Evolutionary conservation across 345 rosid genomes (phyloP).

Genomic region (Aquilaria malaccensis): DNA sequence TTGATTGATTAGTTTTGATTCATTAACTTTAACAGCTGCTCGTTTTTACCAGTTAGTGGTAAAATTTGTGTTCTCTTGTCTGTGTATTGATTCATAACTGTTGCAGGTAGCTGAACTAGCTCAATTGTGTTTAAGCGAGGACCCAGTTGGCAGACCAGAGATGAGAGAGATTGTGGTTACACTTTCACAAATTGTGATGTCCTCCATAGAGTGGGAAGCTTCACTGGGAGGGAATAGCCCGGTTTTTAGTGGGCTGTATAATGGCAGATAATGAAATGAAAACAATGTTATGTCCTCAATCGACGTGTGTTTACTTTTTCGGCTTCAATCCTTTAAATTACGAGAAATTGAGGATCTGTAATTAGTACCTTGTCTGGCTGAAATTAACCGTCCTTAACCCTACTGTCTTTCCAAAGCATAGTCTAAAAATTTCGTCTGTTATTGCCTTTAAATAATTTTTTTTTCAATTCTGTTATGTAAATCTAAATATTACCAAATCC

Average conservation of each 20-base stretch:
- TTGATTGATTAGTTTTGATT: neutral
- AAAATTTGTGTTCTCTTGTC: neutral
- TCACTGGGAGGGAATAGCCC: conserved; percentile 52
- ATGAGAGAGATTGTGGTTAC: conserved; percentile 40
- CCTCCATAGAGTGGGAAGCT: conserved; percentile 60
- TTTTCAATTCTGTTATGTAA: no score
- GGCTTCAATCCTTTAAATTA: neutral
- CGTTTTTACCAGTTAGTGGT: neutral
- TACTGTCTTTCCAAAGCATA: no score
- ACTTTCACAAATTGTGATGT: conserved; percentile 26
- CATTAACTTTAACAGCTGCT: neutral
- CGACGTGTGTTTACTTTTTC: neutral
- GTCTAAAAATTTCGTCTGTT: no score
- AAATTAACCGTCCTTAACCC: no score
- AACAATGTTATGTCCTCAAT: no score
- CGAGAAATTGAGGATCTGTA: neutral
- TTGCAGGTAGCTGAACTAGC: conserved; percentile 53
- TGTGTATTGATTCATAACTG: neutral
- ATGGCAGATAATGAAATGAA: conserved; percentile 35
- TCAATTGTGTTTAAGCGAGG: conserved; percentile 47
- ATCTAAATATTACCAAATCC: no score
- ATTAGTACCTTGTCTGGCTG: no score
- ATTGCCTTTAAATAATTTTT: no score
- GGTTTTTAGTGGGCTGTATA: conserved; percentile 44
- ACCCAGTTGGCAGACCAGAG: conserved; percentile 42